Base-by-base conservation (phyloP, 345 rosid genomes). In the Eucalyptus grandis region DNA sequence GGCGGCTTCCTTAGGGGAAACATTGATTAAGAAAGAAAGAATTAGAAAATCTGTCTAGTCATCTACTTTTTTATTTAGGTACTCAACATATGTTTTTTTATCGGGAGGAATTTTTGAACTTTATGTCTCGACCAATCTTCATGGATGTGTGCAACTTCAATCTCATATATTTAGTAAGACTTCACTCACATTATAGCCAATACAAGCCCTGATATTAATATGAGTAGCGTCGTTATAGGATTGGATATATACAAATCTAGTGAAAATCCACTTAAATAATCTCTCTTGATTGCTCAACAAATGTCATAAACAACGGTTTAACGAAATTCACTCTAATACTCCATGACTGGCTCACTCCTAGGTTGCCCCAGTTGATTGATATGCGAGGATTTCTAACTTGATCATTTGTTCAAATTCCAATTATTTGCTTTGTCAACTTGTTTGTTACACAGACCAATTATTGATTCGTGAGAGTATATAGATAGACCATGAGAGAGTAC, bases 31-130 rank as follows among this genome's bases (percentile, higher is more conserved):
- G 72, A 65, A 65, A 65, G 37, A 65, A 65, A 2, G 72, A 31
- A 7, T 14, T 65, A 65, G 72, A 65, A 14, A 13, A n/a, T 15
- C 31, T n/a, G 3, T n/a, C 19, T 14, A 14, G 67, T 60, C 16
- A 0, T 60, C 31, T 11, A 17, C 77, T 4, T 9, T 37, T 19
- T 34, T 16, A 34, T 37, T 17, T 72, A 19, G 24, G 21, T 72
- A 72, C 44, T 34, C 11, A 5, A 34, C 13, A 9, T 9, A 31
- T 19, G 2, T 9, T 69, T 9, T 34, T 67, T 34, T 9, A 34
- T 69, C 21, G 17, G 1, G 1, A 17, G 24, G 0, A 15, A 69
- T 34, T 16, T 37, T 37, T 12, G 0, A 34, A 17, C 3, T 8
- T 37, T 19, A 34, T 1, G 0, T 17, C 7, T 34, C 2, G 26